Evolutionary conservation across 1,139 yeast species (phyloP), one percentile per base, ranked within the genome.

Genomic region (Kurtzmaniella natalensis): DNA sequence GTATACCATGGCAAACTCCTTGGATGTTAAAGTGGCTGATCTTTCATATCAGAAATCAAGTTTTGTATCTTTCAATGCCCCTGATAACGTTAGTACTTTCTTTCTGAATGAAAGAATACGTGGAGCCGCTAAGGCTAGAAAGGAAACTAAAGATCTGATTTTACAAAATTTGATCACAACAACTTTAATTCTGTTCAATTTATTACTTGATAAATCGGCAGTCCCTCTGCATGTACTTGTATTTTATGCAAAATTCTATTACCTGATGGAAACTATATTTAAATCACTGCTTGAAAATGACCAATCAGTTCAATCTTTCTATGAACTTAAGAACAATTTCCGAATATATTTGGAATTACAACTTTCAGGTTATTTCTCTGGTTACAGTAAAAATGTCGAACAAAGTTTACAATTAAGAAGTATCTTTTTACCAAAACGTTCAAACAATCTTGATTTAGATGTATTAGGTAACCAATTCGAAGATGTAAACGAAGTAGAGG

Each of bases 1-100:
- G 78, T 64, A 74, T 42, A 47, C 50, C 2, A 45, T 64, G 8
- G 64, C 76, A 1, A 43, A 45, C 8, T 39, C 36, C 1, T 49
- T 61, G 3, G 64, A 67, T 31, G 45, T 47, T 7, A 43, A 47
- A 7, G 42, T 69, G 13, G 46, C 69, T 1, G 50, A 56, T 31
- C 50, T 69, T 17, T 59, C 72, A 2, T 68, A 61, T 38, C 50
- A 51, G 20, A 47, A 54, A 8, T 48, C 67, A 2, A 46, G 45
- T 11, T 64, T 64, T 40, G 56, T 55, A 7, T 48, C 46, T 13
- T 64, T 65, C 35, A 49, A 43, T 28, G 46, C 46, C 11, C 38
- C 45, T 11, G 55, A 56, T 34, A 31, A 50, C 3, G 44, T 37
- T 25, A 37, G 55, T 4, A 47, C 47, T 29, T 55, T 51, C 40